A percentile compares a stretch with the other conserved stretches of the same genome.
Evolutionary conservation across 768 basidiomycete species (phyloP).

Genomic region (Sarcodon sp.): DNA sequence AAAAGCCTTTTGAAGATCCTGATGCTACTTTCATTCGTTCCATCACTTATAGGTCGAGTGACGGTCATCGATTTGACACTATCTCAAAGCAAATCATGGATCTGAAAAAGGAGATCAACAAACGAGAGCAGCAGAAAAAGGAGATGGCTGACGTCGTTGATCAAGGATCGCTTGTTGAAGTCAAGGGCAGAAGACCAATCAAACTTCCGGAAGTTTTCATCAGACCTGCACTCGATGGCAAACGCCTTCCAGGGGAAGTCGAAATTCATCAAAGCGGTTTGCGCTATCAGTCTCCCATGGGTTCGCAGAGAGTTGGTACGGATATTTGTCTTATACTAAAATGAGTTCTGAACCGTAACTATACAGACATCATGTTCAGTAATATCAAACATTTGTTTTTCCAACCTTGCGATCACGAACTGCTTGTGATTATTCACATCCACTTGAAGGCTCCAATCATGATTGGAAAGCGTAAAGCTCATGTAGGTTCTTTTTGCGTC

Average conservation of each 20-base stretch:
- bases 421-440: constrained; percentile 87
- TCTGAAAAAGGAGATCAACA: constrained; percentile 92
- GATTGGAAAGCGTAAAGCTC: constrained; percentile 97
- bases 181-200: constrained; percentile 78
- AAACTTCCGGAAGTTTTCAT: constrained; percentile 89
- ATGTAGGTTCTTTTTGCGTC: constrained; percentile 34
- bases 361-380: constrained; percentile 79
- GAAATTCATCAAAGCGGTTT: constrained; percentile 98
- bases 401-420: constrained; percentile 95
- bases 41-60: constrained; percentile 84
- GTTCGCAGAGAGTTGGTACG: constrained; percentile 85
- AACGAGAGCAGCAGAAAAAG: constrained; percentile 94
- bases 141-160: constrained; percentile 98
- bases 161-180: constrained; percentile 80
- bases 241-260: constrained; percentile 91
- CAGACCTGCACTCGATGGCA: constrained; percentile 88
- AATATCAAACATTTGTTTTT: constrained; percentile 99
- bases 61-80: constrained; percentile 79
- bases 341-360: background rate
- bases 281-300: constrained; percentile 77
- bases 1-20: constrained; percentile 89
- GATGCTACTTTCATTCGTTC: constrained; percentile 95
- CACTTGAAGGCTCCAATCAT: constrained; percentile 94
- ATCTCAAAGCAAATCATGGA: constrained; percentile 90
- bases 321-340: constrained; percentile 3